Evolutionary conservation across 1,284 basidiomycete genomes (phyloP), one percentile per base, ranked within the genome.

Genomic region (Microbotryum scabiosae): DNA sequence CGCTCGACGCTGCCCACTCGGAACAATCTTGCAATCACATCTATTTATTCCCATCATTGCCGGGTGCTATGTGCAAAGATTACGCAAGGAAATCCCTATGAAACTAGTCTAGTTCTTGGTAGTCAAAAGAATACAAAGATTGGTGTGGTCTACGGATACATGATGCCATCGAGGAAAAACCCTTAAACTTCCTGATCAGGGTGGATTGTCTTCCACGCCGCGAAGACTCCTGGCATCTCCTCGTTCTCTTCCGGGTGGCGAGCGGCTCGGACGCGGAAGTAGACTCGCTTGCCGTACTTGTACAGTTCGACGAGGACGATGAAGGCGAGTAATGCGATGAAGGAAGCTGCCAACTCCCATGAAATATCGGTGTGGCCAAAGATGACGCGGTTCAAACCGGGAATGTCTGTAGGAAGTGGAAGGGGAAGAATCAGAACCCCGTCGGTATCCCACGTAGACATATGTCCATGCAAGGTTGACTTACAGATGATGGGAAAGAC

Each of bases 401-500:
- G 62, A 41, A 65, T 63, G 51, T 67, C 57, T 59, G 30, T 5
- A 16, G 44, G 18, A 53, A 21, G 46, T n/a, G 23, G 46, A 14
- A 5, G 23, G 23, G 16, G 16, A 47, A 5, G 23, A 14, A 25
- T 47, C 46, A 47, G 46, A n/a, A n/a, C n/a, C 46, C 10, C 8
- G n/a, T 47, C 46, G n/a, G 46, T 14, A n/a, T n/a, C 20, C 23
- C 20, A 5, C 46, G 5, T 47, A n/a, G 8, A 5, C 5, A 47
- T 8, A 25, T 47, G 5, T 10, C 10, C 30, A 10, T 5, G 30
- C 30, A 21, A 21, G 3, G n/a, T 6, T 1, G 23, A 52, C 56
- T 5, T 25, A 59, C 57, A 83, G 50, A 83, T 74, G 51, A 79
- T 75, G 67, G 75, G 76, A 61, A 82, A 79, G 25, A 82, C 79